Conservation (phyloP, 306 rosid species). For the Parietaria judaica region DNA sequence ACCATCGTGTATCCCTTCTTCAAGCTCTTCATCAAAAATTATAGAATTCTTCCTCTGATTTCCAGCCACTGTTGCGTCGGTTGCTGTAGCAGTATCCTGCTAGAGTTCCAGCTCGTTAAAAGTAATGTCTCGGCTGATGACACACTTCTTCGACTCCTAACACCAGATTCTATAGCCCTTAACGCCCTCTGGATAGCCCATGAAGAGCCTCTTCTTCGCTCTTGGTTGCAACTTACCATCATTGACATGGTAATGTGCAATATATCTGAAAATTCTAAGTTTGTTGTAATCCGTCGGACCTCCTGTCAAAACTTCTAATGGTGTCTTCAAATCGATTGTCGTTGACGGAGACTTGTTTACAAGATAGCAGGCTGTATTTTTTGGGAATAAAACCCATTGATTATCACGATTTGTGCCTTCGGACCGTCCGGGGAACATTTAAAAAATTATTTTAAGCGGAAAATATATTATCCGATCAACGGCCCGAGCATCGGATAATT, state of each 20-base stretch:
- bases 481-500: too few species aligned
- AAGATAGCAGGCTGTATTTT: neutral
- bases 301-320: neutral
- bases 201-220: neutral
- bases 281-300: neutral
- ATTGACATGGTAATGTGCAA: neutral
- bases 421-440: too few species aligned
- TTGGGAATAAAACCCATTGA: too few species aligned
- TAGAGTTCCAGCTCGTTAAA: neutral
- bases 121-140: neutral
- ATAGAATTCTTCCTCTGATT: too few species aligned
- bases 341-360: neutral
- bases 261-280: neutral
- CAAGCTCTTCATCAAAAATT: too few species aligned
- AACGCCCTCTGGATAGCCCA: neutral
- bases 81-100: neutral
- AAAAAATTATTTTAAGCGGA: too few species aligned
- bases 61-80: too few species aligned
- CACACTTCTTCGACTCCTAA: neutral
- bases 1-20: too few species aligned
- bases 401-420: too few species aligned
- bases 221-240: neutral
- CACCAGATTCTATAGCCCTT: neutral
- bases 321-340: neutral
- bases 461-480: too few species aligned